Conservation (phyloP, 2,329 filamentous ascomycete genomes). For the Fusarium acutatum region DNA sequence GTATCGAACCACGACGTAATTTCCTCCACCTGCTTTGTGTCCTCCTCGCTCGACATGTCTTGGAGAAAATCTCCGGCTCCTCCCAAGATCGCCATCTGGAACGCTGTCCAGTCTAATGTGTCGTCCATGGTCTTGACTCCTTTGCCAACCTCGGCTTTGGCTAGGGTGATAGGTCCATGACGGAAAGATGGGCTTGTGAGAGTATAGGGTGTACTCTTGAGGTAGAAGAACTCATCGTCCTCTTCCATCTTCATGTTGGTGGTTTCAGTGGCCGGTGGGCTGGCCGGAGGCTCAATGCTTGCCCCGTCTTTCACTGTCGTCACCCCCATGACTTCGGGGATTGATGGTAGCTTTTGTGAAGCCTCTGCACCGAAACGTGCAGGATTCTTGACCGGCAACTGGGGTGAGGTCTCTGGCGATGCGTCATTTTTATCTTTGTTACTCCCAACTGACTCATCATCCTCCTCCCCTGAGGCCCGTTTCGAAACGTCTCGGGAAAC, state of each 20-base stretch:
- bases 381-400: conserved; percentile 35
- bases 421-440: background rate
- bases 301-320: conserved; percentile 11
- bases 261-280: background rate
- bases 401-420: background rate
- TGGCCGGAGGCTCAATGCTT: conserved; percentile 3
- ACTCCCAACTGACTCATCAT: conserved; percentile 3
- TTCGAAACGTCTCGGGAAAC: conserved; percentile 39
- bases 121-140: conserved; percentile 54
- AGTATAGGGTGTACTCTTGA: conserved; percentile 59
- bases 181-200: conserved; percentile 58
- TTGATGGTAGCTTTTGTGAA: conserved; percentile 34
- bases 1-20: conserved; percentile 61
- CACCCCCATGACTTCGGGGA: conserved; percentile 36
- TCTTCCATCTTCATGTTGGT: conserved; percentile 41
- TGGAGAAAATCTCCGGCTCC: conserved; percentile 61
- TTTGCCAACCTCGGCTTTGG: conserved; percentile 53
- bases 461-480: background rate
- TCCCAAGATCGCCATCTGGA: conserved; percentile 71
- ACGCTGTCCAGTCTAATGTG: conserved; percentile 69
- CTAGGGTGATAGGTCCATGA: conserved; percentile 65
- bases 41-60: conserved; percentile 55
- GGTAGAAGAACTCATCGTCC: conserved; percentile 57
- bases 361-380: conserved; percentile 20
- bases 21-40: conserved; percentile 54